Percentiles rank a stretch among this genome's conserved stretches.
These are phyloP conservation scores for Senna siamea DNA, from an alignment of 306 rosid species.

Conservation along the genomic window DNA sequence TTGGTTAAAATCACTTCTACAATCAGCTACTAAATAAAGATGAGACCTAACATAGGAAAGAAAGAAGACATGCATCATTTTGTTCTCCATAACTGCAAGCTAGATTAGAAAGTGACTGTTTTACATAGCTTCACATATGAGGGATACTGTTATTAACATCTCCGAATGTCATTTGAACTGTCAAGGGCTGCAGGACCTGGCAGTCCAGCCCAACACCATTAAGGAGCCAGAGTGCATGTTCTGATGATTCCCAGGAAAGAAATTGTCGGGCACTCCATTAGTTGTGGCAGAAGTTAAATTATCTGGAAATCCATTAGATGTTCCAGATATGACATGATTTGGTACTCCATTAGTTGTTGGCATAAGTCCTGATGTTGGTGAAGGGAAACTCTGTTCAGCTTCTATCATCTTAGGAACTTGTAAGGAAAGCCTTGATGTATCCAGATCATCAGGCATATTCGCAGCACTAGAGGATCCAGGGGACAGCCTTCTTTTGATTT, in stretches of 20 bases:
- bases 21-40: conserved; percentile 5
- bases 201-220: neutral
- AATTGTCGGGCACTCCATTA: neutral
- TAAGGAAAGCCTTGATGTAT: conserved; percentile 5
- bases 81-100: neutral
- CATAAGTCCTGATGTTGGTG: conserved; percentile 38
- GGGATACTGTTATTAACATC: conserved; percentile 23
- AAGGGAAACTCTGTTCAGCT: conserved; percentile 30
- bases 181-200: neutral
- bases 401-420: conserved; percentile 28
- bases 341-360: conserved; percentile 13
- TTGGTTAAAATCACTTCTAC: neutral
- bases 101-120: neutral
- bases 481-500: conserved; percentile 32
- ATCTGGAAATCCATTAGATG: conserved; percentile 1
- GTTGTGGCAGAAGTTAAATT: neutral
- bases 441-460: neutral
- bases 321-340: conserved; percentile 8
- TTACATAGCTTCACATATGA: neutral
- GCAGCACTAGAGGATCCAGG: neutral
- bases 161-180: conserved; percentile 4
- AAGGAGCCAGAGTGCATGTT: conserved; percentile 13
- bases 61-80: neutral
- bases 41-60: neutral
- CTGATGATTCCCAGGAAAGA: neutral